phyloP scores from a whole-genome alignment of 2,329 filamentous ascomycete species.

The Penicillium occitanis region DNA sequence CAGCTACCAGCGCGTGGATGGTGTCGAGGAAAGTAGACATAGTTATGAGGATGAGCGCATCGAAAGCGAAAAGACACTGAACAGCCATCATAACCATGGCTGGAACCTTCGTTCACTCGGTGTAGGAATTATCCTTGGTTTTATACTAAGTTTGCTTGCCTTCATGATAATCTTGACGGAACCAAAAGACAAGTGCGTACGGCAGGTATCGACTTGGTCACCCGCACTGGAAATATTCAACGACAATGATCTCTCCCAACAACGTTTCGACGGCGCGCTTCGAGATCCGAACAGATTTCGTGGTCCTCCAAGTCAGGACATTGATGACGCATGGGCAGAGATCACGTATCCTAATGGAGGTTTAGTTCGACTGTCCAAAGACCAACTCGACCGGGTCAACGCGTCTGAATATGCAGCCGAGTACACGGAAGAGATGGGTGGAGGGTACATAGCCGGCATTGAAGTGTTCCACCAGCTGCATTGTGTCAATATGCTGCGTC shows the following conservation, averaged over 20 bases:
- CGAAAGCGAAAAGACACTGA: background rate
- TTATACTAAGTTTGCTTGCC: background rate
- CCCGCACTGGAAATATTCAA: background rate
- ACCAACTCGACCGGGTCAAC: slow-evolving; percentile 1
- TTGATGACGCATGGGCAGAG: slow-evolving; percentile 1
- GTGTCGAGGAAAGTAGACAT: background rate
- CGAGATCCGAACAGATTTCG: background rate
- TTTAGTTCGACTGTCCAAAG: slow-evolving; percentile 3
- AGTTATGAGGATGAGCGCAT: background rate
- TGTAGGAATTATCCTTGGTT: background rate
- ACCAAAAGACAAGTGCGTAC: background rate
- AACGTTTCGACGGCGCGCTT: background rate
- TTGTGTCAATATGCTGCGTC: slow-evolving; percentile 3
- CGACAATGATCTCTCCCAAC: background rate
- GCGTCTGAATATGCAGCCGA: slow-evolving; percentile 7
- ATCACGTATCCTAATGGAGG: background rate
- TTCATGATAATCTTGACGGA: background rate
- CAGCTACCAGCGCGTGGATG: background rate
- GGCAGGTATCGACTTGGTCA: background rate
- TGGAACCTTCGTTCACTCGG: background rate
- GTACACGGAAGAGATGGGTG: slow-evolving; percentile 6
- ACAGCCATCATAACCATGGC: background rate
- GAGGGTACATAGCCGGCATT: slow-evolving; percentile 8
- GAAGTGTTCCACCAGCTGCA: slow-evolving; percentile 8
- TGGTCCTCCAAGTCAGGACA: background rate